These are phyloP conservation scores for Geranomyces michiganensis DNA, from an alignment of 192 early-diverging fungal genomes.

Conservation along the genomic window DNA sequence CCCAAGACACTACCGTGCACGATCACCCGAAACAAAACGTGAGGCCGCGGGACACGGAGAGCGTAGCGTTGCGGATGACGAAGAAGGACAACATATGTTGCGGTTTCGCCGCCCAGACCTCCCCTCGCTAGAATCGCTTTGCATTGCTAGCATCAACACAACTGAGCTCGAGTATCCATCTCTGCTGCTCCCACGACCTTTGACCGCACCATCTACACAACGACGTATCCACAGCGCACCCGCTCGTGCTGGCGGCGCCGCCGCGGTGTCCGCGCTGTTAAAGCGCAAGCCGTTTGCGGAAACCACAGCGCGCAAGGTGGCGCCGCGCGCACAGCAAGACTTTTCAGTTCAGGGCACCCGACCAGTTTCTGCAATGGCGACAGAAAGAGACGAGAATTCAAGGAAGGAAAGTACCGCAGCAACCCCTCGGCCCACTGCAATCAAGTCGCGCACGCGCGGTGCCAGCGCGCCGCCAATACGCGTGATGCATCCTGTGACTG, in stretches of 20 bases:
- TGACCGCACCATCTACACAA: slow-evolving; percentile 3
- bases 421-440: not conserved
- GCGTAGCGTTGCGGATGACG: not conserved
- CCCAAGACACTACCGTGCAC: not conserved
- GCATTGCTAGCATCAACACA: not conserved
- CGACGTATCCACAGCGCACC: not conserved
- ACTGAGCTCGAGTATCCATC: not conserved
- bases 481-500: not conserved
- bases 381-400: not conserved
- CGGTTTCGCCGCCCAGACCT: not conserved
- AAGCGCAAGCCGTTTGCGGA: not conserved
- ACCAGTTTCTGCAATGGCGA: not conserved
- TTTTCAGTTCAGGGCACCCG: not conserved
- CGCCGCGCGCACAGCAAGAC: no score
- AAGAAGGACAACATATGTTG: not conserved
- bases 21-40: not conserved
- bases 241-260: not conserved
- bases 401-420: not conserved
- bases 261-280: not conserved
- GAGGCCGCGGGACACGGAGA: not conserved
- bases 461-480: not conserved
- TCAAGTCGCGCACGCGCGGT: not conserved
- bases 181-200: not conserved
- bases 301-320: not conserved
- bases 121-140: not conserved